Percentiles rank a stretch among this genome's conserved stretches.
Evolutionary conservation across 2,329 filamentous ascomycete species (phyloP).

Genomic region (Microsporum audouinii): DNA sequence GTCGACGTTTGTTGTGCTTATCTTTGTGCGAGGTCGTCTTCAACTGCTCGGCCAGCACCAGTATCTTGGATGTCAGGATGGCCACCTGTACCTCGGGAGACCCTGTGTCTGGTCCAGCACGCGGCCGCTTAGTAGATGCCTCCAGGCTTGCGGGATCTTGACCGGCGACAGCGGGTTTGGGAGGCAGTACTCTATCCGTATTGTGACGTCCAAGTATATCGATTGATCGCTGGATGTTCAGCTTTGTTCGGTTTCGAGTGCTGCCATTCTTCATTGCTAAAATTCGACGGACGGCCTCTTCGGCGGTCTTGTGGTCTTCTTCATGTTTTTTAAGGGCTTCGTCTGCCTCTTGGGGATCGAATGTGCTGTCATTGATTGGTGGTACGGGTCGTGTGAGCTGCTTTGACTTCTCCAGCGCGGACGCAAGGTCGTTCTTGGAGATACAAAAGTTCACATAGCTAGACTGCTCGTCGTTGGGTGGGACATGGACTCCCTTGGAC

Average conservation of each 20-base stretch:
- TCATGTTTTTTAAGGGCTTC: slow-evolving; percentile 38
- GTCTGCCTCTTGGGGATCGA: slow-evolving; percentile 30
- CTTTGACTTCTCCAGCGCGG: slow-evolving; percentile 56
- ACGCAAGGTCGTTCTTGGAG: slow-evolving; percentile 53
- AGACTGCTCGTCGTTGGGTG: slow-evolving; percentile 13
- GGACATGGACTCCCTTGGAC: not conserved
- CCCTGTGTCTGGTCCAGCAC: slow-evolving; percentile 84
- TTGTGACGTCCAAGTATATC: slow-evolving; percentile 82
- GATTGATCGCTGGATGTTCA: slow-evolving; percentile 76
- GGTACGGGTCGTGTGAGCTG: slow-evolving; percentile 42
- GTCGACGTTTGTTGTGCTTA: slow-evolving; percentile 85
- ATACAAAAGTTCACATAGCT: slow-evolving; percentile 64
- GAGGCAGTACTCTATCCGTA: slow-evolving; percentile 60
- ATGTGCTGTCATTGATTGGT: slow-evolving; percentile 20
- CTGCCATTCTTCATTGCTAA: slow-evolving; percentile 64
- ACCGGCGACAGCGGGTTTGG: slow-evolving; percentile 39
- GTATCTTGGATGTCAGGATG: slow-evolving; percentile 88
- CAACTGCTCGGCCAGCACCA: slow-evolving; percentile 62
- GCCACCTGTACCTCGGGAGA: slow-evolving; percentile 96
- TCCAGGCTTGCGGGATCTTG: slow-evolving; percentile 34
- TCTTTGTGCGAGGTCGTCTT: slow-evolving; percentile 65
- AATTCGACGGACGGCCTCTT: slow-evolving; percentile 69
- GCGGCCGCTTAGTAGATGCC: slow-evolving; percentile 28
- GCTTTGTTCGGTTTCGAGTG: slow-evolving; percentile 63
- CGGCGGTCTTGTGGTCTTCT: slow-evolving; percentile 52